Evolutionary conservation across 2,329 filamentous ascomycete genomes (phyloP), one percentile per base, ranked within the genome.

Genomic region (Aspergillus tubingensis): DNA sequence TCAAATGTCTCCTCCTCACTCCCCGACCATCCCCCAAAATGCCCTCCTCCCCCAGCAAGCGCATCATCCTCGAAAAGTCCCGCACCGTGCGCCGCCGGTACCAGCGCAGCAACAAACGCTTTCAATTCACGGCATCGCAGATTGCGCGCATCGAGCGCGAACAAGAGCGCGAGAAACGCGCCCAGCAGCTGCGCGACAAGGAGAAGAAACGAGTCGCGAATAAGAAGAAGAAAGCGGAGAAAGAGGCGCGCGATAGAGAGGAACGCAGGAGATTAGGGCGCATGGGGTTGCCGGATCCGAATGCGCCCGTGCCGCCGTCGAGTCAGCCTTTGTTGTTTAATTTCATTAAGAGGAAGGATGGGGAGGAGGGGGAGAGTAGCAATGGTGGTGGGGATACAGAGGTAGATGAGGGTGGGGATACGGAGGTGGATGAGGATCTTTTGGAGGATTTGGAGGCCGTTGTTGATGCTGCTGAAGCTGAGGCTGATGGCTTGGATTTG

Each of bases 61-160:
- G 74, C 55, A 68, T 76, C 60, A 68, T 74, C 57, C 65, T 76
- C 44, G 75, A 77, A 55, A 77, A 77, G 67, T 77, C 75, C 58
- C 72, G 68, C 62, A 74, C 71, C 21, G 74, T 76, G 38, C 74
- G 74, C 49, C 75, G 75, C 57, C 70, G 70, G 51, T 76, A 75
- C 59, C 75, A 77, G 54, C 73, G 74, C 62, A 75, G 72, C 63
- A 72, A 75, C 67, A 73, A 76, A 58, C 69, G 69, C 15, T 70
- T 76, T 55, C 62, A 69, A 39, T 77, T 76, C 58, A 73, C 70
- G 11, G 68, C 72, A 5, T 71, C 74, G 2, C 70, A 77, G 58
- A 70, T 76, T n/a, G 69, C 67, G 27, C 69, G 70, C 13, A 74
- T 77, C 49, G 77, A 79, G 48, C 76, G 78, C 49, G 76, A 79